Evolutionary conservation across 371 early-diverging fungal species (phyloP).

Genomic region (Apophysomyces variabilis): DNA sequence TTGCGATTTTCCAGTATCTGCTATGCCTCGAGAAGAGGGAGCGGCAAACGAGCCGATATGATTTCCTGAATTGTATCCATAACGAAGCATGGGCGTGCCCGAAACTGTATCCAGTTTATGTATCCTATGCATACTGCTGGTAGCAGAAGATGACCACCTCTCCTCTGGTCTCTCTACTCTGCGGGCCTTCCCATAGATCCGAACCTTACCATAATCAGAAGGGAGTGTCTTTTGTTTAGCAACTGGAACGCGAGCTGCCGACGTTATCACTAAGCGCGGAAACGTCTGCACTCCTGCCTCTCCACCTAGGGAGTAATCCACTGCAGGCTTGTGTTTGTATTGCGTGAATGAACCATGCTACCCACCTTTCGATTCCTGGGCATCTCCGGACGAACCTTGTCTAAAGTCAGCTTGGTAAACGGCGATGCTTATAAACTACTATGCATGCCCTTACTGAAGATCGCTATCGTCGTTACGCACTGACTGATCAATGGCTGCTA

Average conservation of each 20-base stretch:
- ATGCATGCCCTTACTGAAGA: background rate
- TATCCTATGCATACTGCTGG: too few relatives aligned
- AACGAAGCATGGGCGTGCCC: background rate
- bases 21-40: too few relatives aligned
- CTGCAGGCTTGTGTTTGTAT: too few relatives aligned
- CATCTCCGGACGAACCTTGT: background rate
- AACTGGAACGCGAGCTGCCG: background rate
- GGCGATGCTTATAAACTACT: too few relatives aligned
- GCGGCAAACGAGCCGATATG: too few relatives aligned
- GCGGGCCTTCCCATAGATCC: background rate
- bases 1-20: background rate
- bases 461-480: constrained; percentile 13
- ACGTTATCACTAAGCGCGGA: background rate
- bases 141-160: too few relatives aligned
- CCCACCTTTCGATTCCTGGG: background rate
- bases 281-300: background rate
- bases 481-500: constrained; percentile 18
- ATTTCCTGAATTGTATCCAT: background rate
- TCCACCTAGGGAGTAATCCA: too few relatives aligned
- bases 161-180: background rate
- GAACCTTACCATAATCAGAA: background rate
- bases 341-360: too few relatives aligned
- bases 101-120: background rate
- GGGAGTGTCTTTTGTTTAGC: background rate
- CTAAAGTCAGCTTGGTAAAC: background rate